Evolutionary conservation across 1,284 basidiomycete species (phyloP), one percentile per base, ranked within the genome.

Genomic region (Binderoboletus segoi): DNA sequence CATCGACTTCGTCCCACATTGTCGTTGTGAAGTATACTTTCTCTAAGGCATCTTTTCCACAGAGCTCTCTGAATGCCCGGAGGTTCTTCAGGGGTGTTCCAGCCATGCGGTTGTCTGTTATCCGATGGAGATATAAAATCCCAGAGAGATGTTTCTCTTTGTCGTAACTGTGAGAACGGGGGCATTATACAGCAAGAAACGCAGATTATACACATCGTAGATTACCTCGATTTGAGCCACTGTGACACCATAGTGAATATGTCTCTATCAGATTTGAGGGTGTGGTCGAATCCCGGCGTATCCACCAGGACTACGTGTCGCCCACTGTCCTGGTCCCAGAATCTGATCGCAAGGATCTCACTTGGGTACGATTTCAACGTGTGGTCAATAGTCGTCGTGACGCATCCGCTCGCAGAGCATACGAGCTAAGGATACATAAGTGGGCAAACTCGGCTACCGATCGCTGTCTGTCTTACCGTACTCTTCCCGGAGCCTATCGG

Each of bases 111-210:
- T 70, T 69, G 61, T 81, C 79, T 21, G 76, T 73, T 50, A 82
- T 82, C 7, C 75, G 74, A 49, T 81, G 79, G 57, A 80, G 66
- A 63, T 81, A 82, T 20, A 82, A 67, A 48, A 82, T 67, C 0
- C 78, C 80, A 13, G 73, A 68, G 7, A 81, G 63, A 16, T 67
- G 30, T 32, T 49, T 50, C 47, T 69, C 67, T 26, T 68, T 60
- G 42, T 71, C 58, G 51, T 76, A 72, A 28, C 76, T 79, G 15
- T 21, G 24, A 45, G 26, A 48, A 23, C 6, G 33, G 23, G 26
- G 23, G 15, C 8, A 32, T 16, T 30, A n/a, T n/a, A n/a, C n/a
- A 10, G 13, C 57, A 15, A 53, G 15, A 24, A 20, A 26, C 7
- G 24, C 40, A n/a, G 4, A 28, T 21, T 4, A 15, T 38, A 23